phyloP scores from a whole-genome alignment of 352 stramenopile species.

The Globisporangium radiosum region DNA sequence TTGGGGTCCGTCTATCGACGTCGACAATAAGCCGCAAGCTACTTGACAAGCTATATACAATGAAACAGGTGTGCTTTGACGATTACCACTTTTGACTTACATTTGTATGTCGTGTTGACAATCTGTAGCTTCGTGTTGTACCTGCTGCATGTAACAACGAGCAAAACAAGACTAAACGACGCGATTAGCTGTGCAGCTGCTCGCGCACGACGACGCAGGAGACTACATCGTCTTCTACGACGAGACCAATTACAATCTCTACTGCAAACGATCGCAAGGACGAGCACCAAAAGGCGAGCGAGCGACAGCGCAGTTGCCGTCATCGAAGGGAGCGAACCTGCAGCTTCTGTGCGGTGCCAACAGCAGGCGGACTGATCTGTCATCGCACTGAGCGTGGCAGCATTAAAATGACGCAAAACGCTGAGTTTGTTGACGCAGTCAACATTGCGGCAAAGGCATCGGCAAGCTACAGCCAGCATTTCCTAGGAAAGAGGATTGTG shows the following conservation, averaged over 20 bases:
- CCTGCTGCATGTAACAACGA: constrained; percentile 15
- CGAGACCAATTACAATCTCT: constrained; percentile 20
- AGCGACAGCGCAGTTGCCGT: constrained; percentile 1
- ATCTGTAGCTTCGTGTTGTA: background rate
- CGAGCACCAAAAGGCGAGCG: constrained; percentile 8
- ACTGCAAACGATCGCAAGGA: constrained; percentile 11
- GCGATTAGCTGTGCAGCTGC: constrained; percentile 1
- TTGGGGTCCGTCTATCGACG: constrained; percentile 3
- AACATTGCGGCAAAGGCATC: constrained; percentile 9
- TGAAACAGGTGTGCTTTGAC: constrained; percentile 10
- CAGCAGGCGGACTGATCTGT: constrained; percentile 3
- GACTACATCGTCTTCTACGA: constrained; percentile 18
- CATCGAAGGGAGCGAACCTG: constrained; percentile 16
- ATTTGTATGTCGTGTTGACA: constrained; percentile 2
- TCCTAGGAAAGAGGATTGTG: constrained; percentile 17
- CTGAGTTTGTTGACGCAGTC: background rate
- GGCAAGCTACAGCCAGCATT: constrained; percentile 7
- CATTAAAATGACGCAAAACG: no score
- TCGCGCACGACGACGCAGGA: constrained; percentile 1
- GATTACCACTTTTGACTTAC: background rate
- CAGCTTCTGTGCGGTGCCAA: constrained; percentile 13
- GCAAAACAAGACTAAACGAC: constrained; percentile 14
- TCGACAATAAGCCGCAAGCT: constrained; percentile 12
- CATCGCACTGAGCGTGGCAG: background rate
- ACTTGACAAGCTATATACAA: constrained; percentile 12